A percentile compares a stretch with the other conserved stretches of the same genome.
phyloP scores from a whole-genome alignment of 176 grass and related monocot genomes.

The Sorghum bicolor region DNA sequence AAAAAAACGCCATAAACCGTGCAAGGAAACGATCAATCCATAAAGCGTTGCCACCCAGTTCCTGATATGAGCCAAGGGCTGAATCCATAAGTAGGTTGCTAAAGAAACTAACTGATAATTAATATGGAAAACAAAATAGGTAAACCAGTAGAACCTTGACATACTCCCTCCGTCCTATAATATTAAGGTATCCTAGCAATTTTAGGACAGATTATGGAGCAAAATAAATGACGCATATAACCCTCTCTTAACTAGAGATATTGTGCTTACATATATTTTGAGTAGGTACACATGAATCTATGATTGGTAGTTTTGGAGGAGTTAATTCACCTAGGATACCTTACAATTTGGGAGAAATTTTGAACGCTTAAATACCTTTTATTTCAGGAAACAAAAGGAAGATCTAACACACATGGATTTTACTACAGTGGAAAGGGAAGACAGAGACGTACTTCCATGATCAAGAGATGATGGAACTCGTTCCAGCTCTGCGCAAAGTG shows the following conservation, averaged over 20 bases:
- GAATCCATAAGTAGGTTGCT: not conserved
- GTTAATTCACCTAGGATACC: too few relatives aligned
- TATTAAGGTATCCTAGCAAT: too few relatives aligned
- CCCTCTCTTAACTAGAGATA: too few relatives aligned
- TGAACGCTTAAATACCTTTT: too few relatives aligned
- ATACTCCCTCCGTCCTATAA: too few relatives aligned
- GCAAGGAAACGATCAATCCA: constrained; percentile 77
- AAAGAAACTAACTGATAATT: not conserved
- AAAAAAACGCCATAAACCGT: constrained; percentile 66
- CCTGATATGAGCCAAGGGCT: constrained; percentile 39
- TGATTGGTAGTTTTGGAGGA: too few relatives aligned
- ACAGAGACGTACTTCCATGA: constrained; percentile 87
- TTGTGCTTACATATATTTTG: too few relatives aligned
- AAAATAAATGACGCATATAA: too few relatives aligned
- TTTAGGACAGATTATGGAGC: too few relatives aligned
- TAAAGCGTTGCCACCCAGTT: constrained; percentile 77
- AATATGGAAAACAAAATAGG: not conserved
- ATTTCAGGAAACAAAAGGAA: too few relatives aligned
- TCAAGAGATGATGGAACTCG: constrained; percentile 90
- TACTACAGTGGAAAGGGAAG: not conserved
- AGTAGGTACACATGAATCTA: too few relatives aligned
- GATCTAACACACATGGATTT: not conserved
- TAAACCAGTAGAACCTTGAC: not conserved
- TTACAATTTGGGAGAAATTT: too few relatives aligned
- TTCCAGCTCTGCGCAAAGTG: constrained; percentile 98